Evolutionary conservation across 805 yeast species (phyloP).

Genomic region (Ogataea degrootiae): DNA sequence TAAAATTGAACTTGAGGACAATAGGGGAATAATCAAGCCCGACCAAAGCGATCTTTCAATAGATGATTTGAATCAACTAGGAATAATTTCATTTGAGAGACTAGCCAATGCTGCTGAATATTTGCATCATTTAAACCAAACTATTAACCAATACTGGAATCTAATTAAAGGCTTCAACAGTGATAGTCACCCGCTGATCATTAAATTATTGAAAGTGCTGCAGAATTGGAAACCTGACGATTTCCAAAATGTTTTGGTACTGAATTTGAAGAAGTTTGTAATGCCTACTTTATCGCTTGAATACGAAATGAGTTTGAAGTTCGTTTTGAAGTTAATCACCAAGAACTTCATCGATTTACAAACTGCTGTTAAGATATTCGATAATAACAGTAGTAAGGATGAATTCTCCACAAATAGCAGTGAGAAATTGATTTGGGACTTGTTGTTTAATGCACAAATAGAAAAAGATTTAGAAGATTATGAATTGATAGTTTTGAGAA

Average conservation of each 20-base stretch:
- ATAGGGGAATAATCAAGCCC: background rate
- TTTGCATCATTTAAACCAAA: conserved; percentile 22
- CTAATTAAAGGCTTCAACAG: conserved; percentile 18
- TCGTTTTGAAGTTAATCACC: conserved; percentile 33
- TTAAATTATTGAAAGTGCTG: conserved; percentile 23
- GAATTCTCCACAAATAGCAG: conserved; percentile 14
- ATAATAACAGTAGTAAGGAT: conserved; percentile 8
- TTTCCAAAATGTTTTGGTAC: conserved; percentile 19
- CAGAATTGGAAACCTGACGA: conserved; percentile 36
- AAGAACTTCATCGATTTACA: conserved; percentile 34
- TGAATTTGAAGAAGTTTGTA: conserved; percentile 23
- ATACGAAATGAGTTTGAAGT: conserved; percentile 31
- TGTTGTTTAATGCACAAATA: conserved; percentile 19
- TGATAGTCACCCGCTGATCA: conserved; percentile 5
- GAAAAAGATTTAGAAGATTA: conserved; percentile 10
- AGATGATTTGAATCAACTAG: conserved; percentile 20
- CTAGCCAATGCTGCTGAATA: conserved; percentile 30
- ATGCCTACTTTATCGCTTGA: conserved; percentile 31
- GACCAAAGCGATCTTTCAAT: conserved; percentile 5
- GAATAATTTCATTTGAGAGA: conserved; percentile 25
- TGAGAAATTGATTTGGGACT: conserved; percentile 21
- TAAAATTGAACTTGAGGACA: background rate
- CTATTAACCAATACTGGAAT: conserved; percentile 24
- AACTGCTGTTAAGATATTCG: conserved; percentile 31
- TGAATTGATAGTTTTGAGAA: conserved; percentile 15